Base-by-base conservation (phyloP, 1,284 basidiomycete genomes). In the Pyrrhoderma lamaoense region DNA sequence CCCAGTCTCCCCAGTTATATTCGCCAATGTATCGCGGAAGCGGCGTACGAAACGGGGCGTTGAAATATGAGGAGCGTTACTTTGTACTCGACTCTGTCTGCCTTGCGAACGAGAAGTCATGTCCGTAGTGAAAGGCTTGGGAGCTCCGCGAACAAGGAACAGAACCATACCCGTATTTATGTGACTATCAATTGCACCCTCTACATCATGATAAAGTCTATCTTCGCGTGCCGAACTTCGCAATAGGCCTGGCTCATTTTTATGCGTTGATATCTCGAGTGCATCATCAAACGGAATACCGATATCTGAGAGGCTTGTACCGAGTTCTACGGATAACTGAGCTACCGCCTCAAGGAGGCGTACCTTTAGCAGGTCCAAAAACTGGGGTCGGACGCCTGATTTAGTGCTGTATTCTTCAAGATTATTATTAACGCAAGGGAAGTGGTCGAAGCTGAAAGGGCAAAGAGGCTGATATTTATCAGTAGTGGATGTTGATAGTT, bases 1-100 rank as follows among this genome's bases (percentile, higher is more conserved):
- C 9, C 36, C 45, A 25, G 27, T 27, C 9, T 45, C 50, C n/a
- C 51, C 51, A n/a, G 47, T 49, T 9, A 37, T 18, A 14, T 45
- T 35, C 14, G 49, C 45, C n/a, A 55, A 23, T 18, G 48, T 46
- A 25, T 51, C 53, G 13, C 53, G 49, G 25, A 55, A 48, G 13
- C 49, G 49, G 21, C 49, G 49, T 49, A 51, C 48, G 45, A 48
- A 22, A 40, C 18, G 42, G 16, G 21, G 43, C 8, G 52, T 49
- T 16, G 54, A 42, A 8, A 52, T 31, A 5, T 37, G 16, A 23
- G 50, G 54, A 21, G 49, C 51, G 27, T 52, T 42, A 18, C 40
- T 27, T 43, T 16, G 21, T 22, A 13, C 31, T 23, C 42, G 44
- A 35, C n/a, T 35, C 34, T 31, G 25, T 34, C n/a, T 22, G 7